Evolutionary conservation across 139 green algal species (phyloP), one percentile per base, ranked within the genome.

Genomic region (Chlorella sorokiniana): DNA sequence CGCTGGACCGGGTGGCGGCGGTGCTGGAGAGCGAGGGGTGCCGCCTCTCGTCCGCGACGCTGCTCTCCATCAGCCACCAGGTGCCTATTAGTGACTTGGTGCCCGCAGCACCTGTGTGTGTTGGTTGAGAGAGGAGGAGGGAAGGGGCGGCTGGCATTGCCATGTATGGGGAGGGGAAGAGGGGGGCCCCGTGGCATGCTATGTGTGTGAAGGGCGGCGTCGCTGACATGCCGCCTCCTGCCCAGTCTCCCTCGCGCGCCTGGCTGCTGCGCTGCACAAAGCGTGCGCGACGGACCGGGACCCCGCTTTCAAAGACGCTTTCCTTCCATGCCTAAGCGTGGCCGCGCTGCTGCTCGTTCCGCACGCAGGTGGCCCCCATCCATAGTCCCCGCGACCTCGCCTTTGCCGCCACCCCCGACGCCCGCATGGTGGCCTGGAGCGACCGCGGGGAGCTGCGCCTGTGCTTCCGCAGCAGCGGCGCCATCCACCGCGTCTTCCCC

Each of bases 51-150:
- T 48, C 71, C 48, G 45, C 71, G 22, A 33, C 65, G 33, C 51
- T 78, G 48, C 74, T 59, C 40, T 61, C 54, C 59, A 23, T 59
- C 2, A 71, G 74, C 74, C 38, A 51, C 22, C 27, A 81, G 74
- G 74, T 52, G 74, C 10, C 52, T 3, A 31, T 44, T 31, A n/a
- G n/a, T n/a, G n/a, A n/a, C n/a, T n/a, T n/a, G n/a, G n/a, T n/a
- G n/a, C n/a, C n/a, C n/a, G n/a, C n/a, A n/a, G n/a, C n/a, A n/a
- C n/a, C n/a, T n/a, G n/a, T n/a, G n/a, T n/a, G n/a, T n/a, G n/a
- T n/a, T n/a, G n/a, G n/a, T n/a, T n/a, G n/a, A n/a, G n/a, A n/a
- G n/a, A n/a, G n/a, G n/a, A n/a, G n/a, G n/a, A n/a, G n/a, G n/a
- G n/a, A n/a, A n/a, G n/a, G n/a, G n/a, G n/a, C n/a, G n/a, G n/a